Percentiles rank a stretch among this genome's conserved stretches.
Conservation (phyloP, 306 rosid species). For the Senna siamea region DNA sequence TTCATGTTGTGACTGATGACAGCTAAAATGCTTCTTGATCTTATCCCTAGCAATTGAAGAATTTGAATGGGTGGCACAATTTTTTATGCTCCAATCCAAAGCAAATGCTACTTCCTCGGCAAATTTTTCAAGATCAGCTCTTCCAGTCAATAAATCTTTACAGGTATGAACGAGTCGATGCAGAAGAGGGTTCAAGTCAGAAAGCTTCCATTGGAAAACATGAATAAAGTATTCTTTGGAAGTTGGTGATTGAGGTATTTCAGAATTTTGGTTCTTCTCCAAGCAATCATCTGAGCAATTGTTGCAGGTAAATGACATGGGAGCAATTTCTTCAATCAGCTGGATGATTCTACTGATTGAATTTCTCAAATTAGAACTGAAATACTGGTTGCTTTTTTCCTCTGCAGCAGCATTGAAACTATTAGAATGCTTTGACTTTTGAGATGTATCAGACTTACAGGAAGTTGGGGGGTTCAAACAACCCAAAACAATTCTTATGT, state of each 20-base stretch:
- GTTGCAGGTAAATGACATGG: conserved; percentile 43
- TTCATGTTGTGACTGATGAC: conserved; percentile 38
- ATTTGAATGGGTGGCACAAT: conserved; percentile 52
- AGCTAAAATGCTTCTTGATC: conserved; percentile 70
- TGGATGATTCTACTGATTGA: conserved; percentile 53
- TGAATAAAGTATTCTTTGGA: conserved; percentile 59
- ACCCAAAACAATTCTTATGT: conserved; percentile 57
- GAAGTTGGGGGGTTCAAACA: conserved; percentile 37
- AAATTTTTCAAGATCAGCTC: conserved; percentile 55
- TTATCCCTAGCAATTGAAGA: conserved; percentile 61
- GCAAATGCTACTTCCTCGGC: conserved; percentile 60
- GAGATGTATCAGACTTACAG: conserved; percentile 31
- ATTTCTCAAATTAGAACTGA: conserved; percentile 42
- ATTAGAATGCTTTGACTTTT: neutral
- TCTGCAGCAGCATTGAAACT: too few relatives aligned
- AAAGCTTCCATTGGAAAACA: conserved; percentile 73
- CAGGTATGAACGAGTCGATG: conserved; percentile 57
- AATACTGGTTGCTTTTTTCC: conserved; percentile 27
- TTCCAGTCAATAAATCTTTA: conserved; percentile 54
- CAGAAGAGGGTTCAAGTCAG: conserved; percentile 62
- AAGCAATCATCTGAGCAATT: conserved; percentile 42
- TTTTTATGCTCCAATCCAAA: conserved; percentile 68
- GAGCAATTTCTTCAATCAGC: conserved; percentile 65
- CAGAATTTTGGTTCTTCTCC: conserved; percentile 45
- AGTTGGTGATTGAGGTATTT: conserved; percentile 47